phyloP scores from a whole-genome alignment of 345 rosid genomes.

The Ceriops decandra region DNA sequence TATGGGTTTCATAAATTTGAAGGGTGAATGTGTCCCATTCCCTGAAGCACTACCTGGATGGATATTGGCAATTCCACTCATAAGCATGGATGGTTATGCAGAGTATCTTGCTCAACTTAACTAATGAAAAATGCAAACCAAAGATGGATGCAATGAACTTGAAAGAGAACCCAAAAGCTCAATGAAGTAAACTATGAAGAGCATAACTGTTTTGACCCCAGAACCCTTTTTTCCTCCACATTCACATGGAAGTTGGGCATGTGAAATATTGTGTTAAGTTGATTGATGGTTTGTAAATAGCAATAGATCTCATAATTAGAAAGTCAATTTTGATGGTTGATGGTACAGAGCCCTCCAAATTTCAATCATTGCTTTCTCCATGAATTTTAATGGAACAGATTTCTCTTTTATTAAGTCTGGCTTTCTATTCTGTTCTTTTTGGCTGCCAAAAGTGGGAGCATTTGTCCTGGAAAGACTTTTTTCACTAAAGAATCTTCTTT shows the following conservation, averaged over 20 bases:
- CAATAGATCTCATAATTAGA: too few species aligned
- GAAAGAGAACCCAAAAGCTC: neutral
- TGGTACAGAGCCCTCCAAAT: neutral
- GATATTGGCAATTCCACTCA: neutral
- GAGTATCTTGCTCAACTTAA: neutral
- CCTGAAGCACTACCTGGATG: conserved; percentile 67
- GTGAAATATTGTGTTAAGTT: too few species aligned
- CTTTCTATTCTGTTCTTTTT: neutral
- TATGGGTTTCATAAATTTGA: conserved; percentile 49
- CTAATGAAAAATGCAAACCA: neutral
- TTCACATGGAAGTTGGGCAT: too few species aligned
- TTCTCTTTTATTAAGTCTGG: neutral
- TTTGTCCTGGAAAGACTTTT: neutral
- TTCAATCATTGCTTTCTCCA: neutral
- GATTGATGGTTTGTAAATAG: too few species aligned
- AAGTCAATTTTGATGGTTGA: neutral
- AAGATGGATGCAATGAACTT: conserved; percentile 1
- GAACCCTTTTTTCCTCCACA: neutral
- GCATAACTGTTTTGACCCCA: too few species aligned
- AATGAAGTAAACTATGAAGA: neutral
- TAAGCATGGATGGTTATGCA: conserved; percentile 3
- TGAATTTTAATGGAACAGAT: neutral
- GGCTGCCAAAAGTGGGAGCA: neutral
- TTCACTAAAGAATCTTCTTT: neutral
- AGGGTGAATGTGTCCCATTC: conserved; percentile 63